Percentiles rank a stretch among this genome's conserved stretches.
Conservation (phyloP, 2,329 filamentous ascomycete species). For the Rhynchosporium agropyri region DNA sequence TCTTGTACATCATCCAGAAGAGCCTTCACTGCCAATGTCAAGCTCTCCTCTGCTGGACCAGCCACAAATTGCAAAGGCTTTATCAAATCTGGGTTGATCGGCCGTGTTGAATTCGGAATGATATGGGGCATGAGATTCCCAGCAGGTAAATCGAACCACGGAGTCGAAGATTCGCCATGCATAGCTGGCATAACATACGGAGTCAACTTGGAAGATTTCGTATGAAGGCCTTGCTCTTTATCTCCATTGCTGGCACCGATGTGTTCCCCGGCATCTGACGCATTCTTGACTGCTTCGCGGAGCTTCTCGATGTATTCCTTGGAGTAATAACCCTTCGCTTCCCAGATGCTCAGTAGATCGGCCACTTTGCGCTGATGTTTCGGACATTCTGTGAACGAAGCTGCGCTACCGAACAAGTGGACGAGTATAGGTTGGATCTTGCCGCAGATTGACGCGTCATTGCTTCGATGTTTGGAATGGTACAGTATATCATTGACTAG, state of each 20-base stretch:
- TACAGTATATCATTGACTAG: conserved; percentile 78
- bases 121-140: conserved; percentile 80
- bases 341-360: conserved; percentile 70
- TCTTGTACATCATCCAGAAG: conserved; percentile 71
- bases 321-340: conserved; percentile 64
- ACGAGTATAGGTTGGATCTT: conserved; percentile 62
- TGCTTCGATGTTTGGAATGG: conserved; percentile 59
- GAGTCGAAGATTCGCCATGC: conserved; percentile 73
- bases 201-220: conserved; percentile 60
- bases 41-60: conserved; percentile 67
- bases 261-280: conserved; percentile 40
- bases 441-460: conserved; percentile 54
- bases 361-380: conserved; percentile 68
- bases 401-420: conserved; percentile 61
- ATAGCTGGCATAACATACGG: conserved; percentile 74
- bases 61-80: conserved; percentile 71
- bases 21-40: conserved; percentile 68
- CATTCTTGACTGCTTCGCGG: conserved; percentile 57
- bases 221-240: conserved; percentile 43
- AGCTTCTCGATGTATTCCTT: conserved; percentile 58
- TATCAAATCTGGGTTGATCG: conserved; percentile 72
- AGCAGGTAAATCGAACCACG: conserved; percentile 82
- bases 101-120: conserved; percentile 71
- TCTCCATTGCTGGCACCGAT: conserved; percentile 29
- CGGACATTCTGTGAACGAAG: conserved; percentile 60